Conservation (phyloP, 2,329 filamentous ascomycete genomes). For the Fusarium agapanthi region DNA sequence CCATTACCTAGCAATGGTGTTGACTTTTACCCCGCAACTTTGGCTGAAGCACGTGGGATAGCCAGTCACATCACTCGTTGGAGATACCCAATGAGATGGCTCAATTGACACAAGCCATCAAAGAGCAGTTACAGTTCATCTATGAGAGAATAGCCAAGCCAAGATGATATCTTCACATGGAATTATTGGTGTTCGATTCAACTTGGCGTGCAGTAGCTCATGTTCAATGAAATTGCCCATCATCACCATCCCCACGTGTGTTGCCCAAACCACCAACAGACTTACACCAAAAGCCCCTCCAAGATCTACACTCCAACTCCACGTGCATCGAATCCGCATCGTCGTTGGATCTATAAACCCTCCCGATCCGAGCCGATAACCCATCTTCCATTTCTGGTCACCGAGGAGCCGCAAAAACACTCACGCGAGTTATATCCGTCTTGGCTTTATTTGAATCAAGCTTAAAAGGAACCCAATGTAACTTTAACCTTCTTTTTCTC, state of each 20-base stretch:
- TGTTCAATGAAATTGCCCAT: neutral
- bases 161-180: neutral
- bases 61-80: neutral
- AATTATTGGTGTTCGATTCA: neutral
- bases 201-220: neutral
- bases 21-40: neutral
- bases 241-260: slow-evolving; percentile 26
- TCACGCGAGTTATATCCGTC: slow-evolving; percentile 24
- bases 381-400: slow-evolving; percentile 30
- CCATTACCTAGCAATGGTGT: too few species aligned
- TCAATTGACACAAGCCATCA: neutral
- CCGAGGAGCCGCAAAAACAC: slow-evolving; percentile 16
- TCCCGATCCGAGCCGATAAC: slow-evolving; percentile 4
- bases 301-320: slow-evolving; percentile 17
- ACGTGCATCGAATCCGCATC: slow-evolving; percentile 26
- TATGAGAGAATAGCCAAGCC: neutral
- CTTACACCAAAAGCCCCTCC: neutral
- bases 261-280: neutral
- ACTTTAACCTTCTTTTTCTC: neutral
- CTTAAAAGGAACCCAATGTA: slow-evolving; percentile 27
- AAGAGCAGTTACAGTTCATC: neutral
- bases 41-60: neutral
- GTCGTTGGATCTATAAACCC: slow-evolving; percentile 29
- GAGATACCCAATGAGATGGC: neutral
- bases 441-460: slow-evolving; percentile 9